These are phyloP conservation scores for Pezicula radicicola DNA, from an alignment of 2,329 filamentous ascomycete species.

Conservation along the genomic window DNA sequence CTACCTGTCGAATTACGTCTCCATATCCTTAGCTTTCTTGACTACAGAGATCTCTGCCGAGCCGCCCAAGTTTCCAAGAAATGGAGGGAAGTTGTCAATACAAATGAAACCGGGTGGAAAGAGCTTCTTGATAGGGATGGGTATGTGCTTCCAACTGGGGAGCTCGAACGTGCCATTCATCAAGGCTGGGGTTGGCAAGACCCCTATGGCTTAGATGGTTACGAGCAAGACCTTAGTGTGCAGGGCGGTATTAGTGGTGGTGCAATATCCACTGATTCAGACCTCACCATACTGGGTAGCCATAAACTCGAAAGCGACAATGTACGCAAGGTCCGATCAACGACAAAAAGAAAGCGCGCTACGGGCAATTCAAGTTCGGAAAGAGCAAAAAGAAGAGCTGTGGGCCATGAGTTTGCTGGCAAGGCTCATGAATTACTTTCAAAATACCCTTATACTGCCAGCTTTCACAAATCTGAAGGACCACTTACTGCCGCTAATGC, in stretches of 20 bases:
- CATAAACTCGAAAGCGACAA: constrained; percentile 14
- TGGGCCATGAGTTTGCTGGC: constrained; percentile 21
- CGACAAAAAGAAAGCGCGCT: constrained; percentile 29
- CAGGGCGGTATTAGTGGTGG: constrained; percentile 19
- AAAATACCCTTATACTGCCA: constrained; percentile 15
- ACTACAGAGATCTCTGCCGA: constrained; percentile 80
- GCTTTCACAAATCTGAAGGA: constrained; percentile 60
- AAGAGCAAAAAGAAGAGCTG: constrained; percentile 26
- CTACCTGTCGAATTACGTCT: constrained; percentile 84
- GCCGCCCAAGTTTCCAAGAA: constrained; percentile 92
- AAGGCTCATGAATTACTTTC: constrained; percentile 20
- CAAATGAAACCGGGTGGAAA: constrained; percentile 95
- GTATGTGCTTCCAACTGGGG: constrained; percentile 73
- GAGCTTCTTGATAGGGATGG: constrained; percentile 83
- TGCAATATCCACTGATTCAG: constrained; percentile 50
- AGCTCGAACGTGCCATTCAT: constrained; percentile 78
- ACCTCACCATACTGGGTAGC: constrained; percentile 30
- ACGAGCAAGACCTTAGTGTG: constrained; percentile 75
- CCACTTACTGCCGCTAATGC: constrained; percentile 84
- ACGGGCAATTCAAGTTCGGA: constrained; percentile 16
- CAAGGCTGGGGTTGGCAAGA: constrained; percentile 99
- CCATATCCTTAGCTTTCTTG: constrained; percentile 83
- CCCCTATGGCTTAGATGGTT: constrained; percentile 69
- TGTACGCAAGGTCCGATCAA: constrained; percentile 19
- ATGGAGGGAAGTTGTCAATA: constrained; percentile 88